Conservation (phyloP, 768 basidiomycete genomes). For the Mrakia gelida region DNA sequence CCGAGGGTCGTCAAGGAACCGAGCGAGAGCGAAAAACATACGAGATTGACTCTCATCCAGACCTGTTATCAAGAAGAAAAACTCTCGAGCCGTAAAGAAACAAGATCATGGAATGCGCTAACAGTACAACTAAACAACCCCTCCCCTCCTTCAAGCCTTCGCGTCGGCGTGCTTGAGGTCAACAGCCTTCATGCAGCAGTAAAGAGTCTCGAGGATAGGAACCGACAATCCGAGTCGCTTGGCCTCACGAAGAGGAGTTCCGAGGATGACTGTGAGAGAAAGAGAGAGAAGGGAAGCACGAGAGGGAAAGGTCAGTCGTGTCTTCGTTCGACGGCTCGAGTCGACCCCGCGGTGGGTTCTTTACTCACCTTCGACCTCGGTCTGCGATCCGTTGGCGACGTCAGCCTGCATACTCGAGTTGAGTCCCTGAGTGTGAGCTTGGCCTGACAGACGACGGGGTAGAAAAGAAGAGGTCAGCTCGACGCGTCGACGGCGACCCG, state of each 20-base stretch:
- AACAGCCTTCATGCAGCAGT: constrained; percentile 27
- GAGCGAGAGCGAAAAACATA: too few species aligned
- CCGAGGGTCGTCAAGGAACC: too few species aligned
- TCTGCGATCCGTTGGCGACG: constrained; percentile 23
- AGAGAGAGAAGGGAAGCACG: background rate
- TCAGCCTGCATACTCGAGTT: constrained; percentile 34
- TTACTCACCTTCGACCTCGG: constrained; percentile 28
- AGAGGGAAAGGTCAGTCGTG: background rate
- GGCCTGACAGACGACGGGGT: background rate
- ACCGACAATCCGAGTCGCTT: constrained; percentile 22
- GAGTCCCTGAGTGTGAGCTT: constrained; percentile 28
- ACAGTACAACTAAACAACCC: too few species aligned
- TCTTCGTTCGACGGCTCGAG: background rate
- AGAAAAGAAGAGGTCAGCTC: background rate
- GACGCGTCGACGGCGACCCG: background rate
- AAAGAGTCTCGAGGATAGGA: constrained; percentile 28
- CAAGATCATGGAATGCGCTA: too few species aligned
- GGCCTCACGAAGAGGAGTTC: constrained; percentile 29
- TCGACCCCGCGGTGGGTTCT: background rate
- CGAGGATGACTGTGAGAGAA: constrained; percentile 23
- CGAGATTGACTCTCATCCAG: too few species aligned
- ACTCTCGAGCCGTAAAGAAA: too few species aligned
- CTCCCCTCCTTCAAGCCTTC: background rate
- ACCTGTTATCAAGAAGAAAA: too few species aligned
- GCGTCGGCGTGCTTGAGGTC: constrained; percentile 20